Percentiles rank a stretch among this genome's conserved stretches.
These are phyloP conservation scores for Cladosporium sp. DNA, from an alignment of 2,329 filamentous ascomycete species.

Conservation along the genomic window DNA sequence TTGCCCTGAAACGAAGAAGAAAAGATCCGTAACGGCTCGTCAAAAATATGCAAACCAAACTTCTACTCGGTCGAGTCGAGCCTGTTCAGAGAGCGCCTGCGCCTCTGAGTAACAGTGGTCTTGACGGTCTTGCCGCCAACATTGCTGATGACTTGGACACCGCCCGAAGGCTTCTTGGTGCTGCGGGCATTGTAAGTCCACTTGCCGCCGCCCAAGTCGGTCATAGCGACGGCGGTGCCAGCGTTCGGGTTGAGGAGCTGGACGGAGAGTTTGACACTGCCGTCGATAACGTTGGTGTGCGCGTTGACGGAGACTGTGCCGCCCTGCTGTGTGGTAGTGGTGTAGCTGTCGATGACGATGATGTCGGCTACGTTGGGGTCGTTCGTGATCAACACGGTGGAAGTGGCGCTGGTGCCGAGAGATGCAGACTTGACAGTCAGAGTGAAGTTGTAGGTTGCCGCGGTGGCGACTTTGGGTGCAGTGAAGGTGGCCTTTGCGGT, in stretches of 20 bases:
- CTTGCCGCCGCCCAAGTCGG: constrained; percentile 23
- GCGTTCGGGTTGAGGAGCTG: constrained; percentile 24
- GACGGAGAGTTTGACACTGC: constrained; percentile 28
- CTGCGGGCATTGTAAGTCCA: constrained; percentile 27
- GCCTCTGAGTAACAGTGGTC: background rate
- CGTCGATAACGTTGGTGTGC: constrained; percentile 33
- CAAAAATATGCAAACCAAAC: no score
- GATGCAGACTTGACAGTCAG: constrained; percentile 28
- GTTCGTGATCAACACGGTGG: constrained; percentile 28
- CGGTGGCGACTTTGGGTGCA: constrained; percentile 20
- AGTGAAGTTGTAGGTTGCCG: constrained; percentile 27
- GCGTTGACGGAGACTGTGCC: constrained; percentile 32
- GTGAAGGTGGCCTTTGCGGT: constrained; percentile 15
- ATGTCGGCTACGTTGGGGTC: constrained; percentile 24
- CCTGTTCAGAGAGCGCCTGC: constrained; percentile 5
- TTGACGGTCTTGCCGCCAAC: constrained; percentile 1
- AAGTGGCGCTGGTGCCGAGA: constrained; percentile 22
- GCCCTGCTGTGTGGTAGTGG: constrained; percentile 27
- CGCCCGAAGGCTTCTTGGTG: constrained; percentile 24
- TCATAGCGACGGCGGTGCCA: constrained; percentile 22
- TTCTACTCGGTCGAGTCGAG: no score
- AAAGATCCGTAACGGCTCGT: no score
- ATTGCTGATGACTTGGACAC: constrained; percentile 20
- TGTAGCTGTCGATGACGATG: constrained; percentile 32
- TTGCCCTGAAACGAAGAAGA: no score